Conservation (phyloP, 805 yeast species). For the Metschnikowia colocasiae region DNA sequence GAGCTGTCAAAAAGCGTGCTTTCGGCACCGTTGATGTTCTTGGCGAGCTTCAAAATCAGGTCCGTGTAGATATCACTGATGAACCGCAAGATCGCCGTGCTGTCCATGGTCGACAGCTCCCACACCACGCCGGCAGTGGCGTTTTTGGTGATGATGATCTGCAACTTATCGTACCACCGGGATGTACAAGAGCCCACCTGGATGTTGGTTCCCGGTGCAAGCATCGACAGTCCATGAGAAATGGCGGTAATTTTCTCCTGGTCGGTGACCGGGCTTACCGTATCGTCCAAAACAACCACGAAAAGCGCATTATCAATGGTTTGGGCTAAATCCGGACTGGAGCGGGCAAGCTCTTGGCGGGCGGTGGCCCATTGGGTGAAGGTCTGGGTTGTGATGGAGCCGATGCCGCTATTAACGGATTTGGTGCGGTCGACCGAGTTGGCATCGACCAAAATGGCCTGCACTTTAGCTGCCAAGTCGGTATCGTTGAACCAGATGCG, state of each 20-base stretch:
- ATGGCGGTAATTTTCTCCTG: conserved; percentile 48
- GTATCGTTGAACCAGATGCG: conserved; percentile 52
- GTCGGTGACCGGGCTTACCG: conserved; percentile 43
- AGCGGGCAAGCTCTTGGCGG: conserved; percentile 37
- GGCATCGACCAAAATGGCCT: conserved; percentile 41
- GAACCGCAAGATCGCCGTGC: conserved; percentile 54
- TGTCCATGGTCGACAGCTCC: conserved; percentile 57
- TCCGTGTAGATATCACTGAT: conserved; percentile 58
- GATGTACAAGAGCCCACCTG: conserved; percentile 58
- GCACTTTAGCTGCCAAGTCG: conserved; percentile 45
- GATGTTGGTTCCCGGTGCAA: conserved; percentile 41
- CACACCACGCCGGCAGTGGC: conserved; percentile 59
- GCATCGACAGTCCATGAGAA: conserved; percentile 49
- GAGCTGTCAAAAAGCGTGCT: conserved; percentile 47
- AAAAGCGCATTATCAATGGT: conserved; percentile 49
- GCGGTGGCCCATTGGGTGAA: conserved; percentile 48
- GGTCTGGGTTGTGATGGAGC: conserved; percentile 53
- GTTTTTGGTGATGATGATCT: conserved; percentile 50
- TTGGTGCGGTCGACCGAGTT: conserved; percentile 31
- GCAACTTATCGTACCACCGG: conserved; percentile 58
- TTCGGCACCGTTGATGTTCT: conserved; percentile 54
- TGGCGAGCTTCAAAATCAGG: conserved; percentile 52
- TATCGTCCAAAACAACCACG: conserved; percentile 47
- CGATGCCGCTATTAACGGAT: conserved; percentile 45
- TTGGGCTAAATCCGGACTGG: conserved; percentile 35